Percentiles rank a stretch among this genome's conserved stretches.
These are phyloP conservation scores for Oryza meyeriana DNA, from an alignment of 176 grass and related monocot species.

Conservation along the genomic window DNA sequence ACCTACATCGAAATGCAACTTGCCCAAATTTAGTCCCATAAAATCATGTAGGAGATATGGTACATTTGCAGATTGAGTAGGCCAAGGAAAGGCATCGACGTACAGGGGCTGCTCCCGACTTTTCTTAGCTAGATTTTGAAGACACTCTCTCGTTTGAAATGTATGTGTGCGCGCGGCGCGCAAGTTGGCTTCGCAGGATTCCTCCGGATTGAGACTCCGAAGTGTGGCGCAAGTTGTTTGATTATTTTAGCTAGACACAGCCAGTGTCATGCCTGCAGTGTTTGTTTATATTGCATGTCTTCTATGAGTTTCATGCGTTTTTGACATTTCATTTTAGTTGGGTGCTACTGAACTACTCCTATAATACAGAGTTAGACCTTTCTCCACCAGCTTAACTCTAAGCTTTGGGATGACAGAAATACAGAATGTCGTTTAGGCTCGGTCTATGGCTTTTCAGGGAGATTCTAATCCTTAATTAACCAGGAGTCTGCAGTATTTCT, in stretches of 20 bases:
- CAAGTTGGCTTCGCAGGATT: background rate
- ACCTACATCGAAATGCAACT: background rate
- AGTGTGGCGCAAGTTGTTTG: background rate
- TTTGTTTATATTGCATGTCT: too few relatives aligned
- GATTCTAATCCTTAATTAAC: too few relatives aligned
- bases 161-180: background rate
- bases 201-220: background rate
- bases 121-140: background rate
- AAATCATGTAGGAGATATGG: background rate
- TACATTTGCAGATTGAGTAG: background rate
- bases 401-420: too few relatives aligned
- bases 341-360: too few relatives aligned
- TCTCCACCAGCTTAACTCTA: too few relatives aligned
- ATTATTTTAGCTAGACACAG: background rate
- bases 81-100: background rate
- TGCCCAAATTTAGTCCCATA: constrained; percentile 18
- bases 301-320: background rate
- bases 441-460: too few relatives aligned
- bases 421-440: too few relatives aligned
- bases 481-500: too few relatives aligned
- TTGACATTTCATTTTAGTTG: background rate
- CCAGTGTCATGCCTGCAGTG: too few relatives aligned
- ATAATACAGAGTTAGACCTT: too few relatives aligned
- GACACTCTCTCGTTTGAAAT: background rate
- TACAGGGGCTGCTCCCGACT: background rate